Evolutionary conservation across 2,329 filamentous ascomycete species (phyloP), one percentile per base, ranked within the genome.

Genomic region (Fusarium nematophilum): DNA sequence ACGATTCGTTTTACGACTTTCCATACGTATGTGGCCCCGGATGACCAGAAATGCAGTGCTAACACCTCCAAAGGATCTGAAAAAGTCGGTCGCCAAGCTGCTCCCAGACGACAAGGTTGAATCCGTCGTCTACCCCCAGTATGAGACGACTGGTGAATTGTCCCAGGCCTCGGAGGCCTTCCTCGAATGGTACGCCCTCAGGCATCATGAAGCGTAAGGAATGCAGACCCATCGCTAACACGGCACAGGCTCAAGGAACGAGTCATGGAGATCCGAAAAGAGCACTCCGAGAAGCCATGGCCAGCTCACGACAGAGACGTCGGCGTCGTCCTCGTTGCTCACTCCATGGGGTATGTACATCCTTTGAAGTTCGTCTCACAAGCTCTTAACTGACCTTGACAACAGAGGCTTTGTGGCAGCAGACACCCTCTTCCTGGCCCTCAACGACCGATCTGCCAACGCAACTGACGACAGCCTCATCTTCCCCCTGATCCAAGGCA

Each of bases 241-340:
- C 2, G 3, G 3, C 3, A 2, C 37, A 91, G 89, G 90, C 82
- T 96, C 39, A 90, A 91, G 68, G 88, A 93, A 70, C 87, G 87
- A 62, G 90, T 96, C 30, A 92, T 94, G 72, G 90, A 93, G 40
- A 79, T 94, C 13, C 75, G 82, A 57, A 92, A 96, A 72, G 85
- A 87, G 53, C 85, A 85, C 26, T 86, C 88, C 57, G 81, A 83
- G 18, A 91, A 87, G 1, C 88, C 90, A 9, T 92, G 90, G 69
- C 92, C 92, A 1, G 92, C 91, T 1, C 83, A 90, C 38, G 90
- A 96, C 65, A 88, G 90, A n/a, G 88, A 88, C 1, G 91, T 96
- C 8, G 89, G 89, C 54, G 90, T 92, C 3, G 81, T 96, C 31
- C 81, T 96, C 1, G 81, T 95, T 21, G 92, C 92, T 2, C 93